Percentiles rank a stretch among this genome's conserved stretches.
Evolutionary conservation across 2,329 filamentous ascomycete genomes (phyloP).

Genomic region (Cercospora canescens): DNA sequence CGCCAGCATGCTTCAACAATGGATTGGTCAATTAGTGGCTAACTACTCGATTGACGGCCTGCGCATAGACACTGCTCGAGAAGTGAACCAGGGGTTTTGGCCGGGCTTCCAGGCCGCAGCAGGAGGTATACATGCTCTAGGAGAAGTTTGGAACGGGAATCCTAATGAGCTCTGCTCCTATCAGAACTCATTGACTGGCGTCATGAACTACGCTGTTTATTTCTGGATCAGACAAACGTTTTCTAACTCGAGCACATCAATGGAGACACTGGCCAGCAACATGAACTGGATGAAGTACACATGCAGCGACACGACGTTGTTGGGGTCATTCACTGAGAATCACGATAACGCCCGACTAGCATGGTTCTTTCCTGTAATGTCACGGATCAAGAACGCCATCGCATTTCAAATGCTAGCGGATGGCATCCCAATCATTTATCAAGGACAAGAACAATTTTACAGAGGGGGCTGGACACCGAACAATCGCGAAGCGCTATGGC

Average conservation of each 20-base stretch:
- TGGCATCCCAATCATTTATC: slow-evolving; percentile 64
- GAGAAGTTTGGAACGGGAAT: slow-evolving; percentile 45
- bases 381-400: slow-evolving; percentile 60
- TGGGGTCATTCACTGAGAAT: slow-evolving; percentile 41
- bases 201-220: slow-evolving; percentile 49
- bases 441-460: slow-evolving; percentile 64
- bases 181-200: slow-evolving; percentile 43
- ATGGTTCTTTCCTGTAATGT: slow-evolving; percentile 50
- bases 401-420: slow-evolving; percentile 59
- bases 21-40: slow-evolving; percentile 59
- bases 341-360: slow-evolving; percentile 41
- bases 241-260: slow-evolving; percentile 35
- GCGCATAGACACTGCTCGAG: slow-evolving; percentile 49
- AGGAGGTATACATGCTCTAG: slow-evolving; percentile 40
- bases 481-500: slow-evolving; percentile 43
- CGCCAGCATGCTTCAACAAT: slow-evolving; percentile 53
- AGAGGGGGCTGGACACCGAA: slow-evolving; percentile 32
- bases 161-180: slow-evolving; percentile 40
- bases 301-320: slow-evolving; percentile 39
- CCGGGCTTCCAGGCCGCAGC: slow-evolving; percentile 36
- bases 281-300: slow-evolving; percentile 29
- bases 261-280: slow-evolving; percentile 38
- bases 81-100: slow-evolving; percentile 45
- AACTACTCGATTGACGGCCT: slow-evolving; percentile 61
- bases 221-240: slow-evolving; percentile 39